Evolutionary conservation across 2,329 filamentous ascomycete species (phyloP).

Genomic region (Plenodomus lindquistii): DNA sequence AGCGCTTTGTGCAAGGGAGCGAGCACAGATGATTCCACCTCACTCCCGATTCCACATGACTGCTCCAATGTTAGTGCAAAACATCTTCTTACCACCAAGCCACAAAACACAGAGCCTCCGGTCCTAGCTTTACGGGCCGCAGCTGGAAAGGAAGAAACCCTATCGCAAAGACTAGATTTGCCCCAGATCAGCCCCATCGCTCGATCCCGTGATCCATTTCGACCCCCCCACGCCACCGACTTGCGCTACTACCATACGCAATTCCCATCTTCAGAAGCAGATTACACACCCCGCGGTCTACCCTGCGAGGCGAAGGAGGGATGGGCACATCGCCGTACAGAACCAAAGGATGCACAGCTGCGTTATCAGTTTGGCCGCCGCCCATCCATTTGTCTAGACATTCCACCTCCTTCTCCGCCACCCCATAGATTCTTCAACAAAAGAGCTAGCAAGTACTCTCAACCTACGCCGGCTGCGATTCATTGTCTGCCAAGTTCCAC

Average conservation of each 20-base stretch:
- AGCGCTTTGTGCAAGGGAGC: neutral
- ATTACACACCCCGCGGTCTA: slow-evolving; percentile 2
- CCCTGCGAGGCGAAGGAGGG: slow-evolving; percentile 2
- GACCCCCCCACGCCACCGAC: neutral
- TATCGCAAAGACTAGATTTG: neutral
- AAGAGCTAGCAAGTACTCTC: neutral
- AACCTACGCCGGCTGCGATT: no score
- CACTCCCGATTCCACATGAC: neutral
- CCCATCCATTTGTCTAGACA: neutral
- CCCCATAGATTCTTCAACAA: neutral
- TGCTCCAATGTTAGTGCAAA: neutral
- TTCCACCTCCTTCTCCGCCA: neutral
- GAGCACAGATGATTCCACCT: neutral
- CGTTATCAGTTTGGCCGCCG: slow-evolving; percentile 13
- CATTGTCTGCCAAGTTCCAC: neutral
- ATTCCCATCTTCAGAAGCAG: neutral
- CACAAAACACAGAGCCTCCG: neutral
- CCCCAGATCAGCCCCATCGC: neutral
- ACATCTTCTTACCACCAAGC: neutral
- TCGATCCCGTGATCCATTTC: neutral
- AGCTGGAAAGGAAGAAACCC: neutral
- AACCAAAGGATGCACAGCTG: slow-evolving; percentile 14
- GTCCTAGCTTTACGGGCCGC: neutral
- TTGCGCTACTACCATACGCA: neutral
- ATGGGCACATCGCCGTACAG: slow-evolving; percentile 1